Evolutionary conservation across 2,329 filamentous ascomycete species (phyloP), one percentile per base, ranked within the genome.

Genomic region (Paraphaeosphaeria sporulosa): DNA sequence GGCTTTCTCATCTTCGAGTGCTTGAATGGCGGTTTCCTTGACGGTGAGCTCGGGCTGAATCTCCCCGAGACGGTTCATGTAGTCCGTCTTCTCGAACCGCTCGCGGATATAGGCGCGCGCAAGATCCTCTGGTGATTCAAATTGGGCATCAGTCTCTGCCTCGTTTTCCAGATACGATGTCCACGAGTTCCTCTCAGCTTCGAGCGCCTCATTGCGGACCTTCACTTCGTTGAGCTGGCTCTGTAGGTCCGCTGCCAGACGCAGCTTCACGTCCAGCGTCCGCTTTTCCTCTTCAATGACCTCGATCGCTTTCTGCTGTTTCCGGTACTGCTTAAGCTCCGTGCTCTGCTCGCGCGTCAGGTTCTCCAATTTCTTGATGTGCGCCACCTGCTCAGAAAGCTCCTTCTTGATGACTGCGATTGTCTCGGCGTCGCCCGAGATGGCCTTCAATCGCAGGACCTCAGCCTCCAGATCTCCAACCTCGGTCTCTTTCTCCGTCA

Each of bases 201-300:
- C 93, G 0, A 99, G 82, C 3, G 94, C 86, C 71, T 96, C 92
- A 56, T 91, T 89, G 71, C 97, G 93, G 42, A 96, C 84, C 63
- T 91, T 87, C 21, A 90, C 87, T 74, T 97, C 94, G 10, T 87
- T 85, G 13, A 98, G 83, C 72, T 97, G 91, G 30, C 86, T 83
- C 71, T 95, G 88, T 10, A 97, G 72, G 13, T 87, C 84, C 59
- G 92, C 88, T 77, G 94, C 90, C 40, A 90, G 83, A 61, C 92
- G 88, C 1, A 99, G 76, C 71, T 89, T 92, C 34, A 89, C 88
- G 76, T 95, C 90, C 23, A 99, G 80, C 0, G 88, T 87, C 63
- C 92, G 85, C 82, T 98, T 98, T 81, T 99, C 93, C 76, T 99
- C 95, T 74, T 99, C 93, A 0, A 98, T 91, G 2, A 99, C 87